Percentiles rank a stretch among this genome's conserved stretches.
phyloP scores from a whole-genome alignment of 2,329 filamentous ascomycete genomes.

The Aaosphaeria arxii region DNA sequence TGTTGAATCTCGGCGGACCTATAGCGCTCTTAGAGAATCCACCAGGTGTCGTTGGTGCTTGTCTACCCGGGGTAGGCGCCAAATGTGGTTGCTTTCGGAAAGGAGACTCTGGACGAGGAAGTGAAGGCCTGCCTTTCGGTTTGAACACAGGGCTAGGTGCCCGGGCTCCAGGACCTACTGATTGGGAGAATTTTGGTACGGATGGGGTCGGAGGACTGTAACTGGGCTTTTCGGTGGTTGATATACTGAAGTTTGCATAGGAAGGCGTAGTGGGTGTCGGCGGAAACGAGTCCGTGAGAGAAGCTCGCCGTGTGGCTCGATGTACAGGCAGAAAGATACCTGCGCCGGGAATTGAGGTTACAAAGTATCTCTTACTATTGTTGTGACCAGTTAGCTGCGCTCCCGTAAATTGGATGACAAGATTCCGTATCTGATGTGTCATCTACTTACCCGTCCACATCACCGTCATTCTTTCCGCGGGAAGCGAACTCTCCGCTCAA shows the following conservation, averaged over 20 bases:
- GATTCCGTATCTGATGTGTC: neutral
- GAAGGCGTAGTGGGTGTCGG: conserved; percentile 68
- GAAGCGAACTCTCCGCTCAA: conserved; percentile 75
- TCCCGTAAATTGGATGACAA: neutral
- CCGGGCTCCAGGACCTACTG: conserved; percentile 69
- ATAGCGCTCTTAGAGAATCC: conserved; percentile 53
- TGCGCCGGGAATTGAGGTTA: conserved; percentile 71
- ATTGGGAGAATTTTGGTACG: conserved; percentile 81
- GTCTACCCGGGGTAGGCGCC: conserved; percentile 51
- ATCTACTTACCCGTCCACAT: conserved; percentile 79
- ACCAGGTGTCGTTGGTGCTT: conserved; percentile 54
- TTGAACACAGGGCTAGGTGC: conserved; percentile 71
- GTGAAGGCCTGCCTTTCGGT: conserved; percentile 66
- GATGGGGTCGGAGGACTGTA: conserved; percentile 52
- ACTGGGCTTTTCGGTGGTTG: conserved; percentile 49
- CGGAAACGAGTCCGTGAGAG: conserved; percentile 55
- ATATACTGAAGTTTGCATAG: conserved; percentile 55
- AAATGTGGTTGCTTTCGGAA: conserved; percentile 56
- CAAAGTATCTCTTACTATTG: conserved; percentile 68
- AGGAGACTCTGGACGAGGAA: conserved; percentile 87
- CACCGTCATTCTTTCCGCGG: conserved; percentile 91
- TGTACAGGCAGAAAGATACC: conserved; percentile 91
- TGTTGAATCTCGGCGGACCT: conserved; percentile 59
- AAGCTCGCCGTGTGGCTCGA: conserved; percentile 70
- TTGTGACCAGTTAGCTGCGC: neutral